phyloP scores from a whole-genome alignment of 2,329 filamentous ascomycete genomes.

The Lasiodiplodia gonubiensis region DNA sequence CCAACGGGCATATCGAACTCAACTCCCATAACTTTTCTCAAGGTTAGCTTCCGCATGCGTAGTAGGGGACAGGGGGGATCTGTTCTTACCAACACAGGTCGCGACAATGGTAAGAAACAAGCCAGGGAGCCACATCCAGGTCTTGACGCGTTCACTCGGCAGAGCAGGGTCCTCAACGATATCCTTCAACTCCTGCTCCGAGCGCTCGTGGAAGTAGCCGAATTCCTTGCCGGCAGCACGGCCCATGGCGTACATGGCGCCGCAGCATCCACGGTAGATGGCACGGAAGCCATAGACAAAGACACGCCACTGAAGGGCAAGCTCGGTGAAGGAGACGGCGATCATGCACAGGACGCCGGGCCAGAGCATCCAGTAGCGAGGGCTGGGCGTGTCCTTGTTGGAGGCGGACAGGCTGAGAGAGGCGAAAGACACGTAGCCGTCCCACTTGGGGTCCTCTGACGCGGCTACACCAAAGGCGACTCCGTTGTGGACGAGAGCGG shows the following conservation, averaged over 20 bases:
- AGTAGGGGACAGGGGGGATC: background rate
- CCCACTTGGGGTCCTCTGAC: constrained; percentile 52
- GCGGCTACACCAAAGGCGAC: constrained; percentile 51
- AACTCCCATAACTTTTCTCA: constrained; percentile 52
- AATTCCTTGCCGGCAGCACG: constrained; percentile 52
- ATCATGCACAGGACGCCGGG: constrained; percentile 59
- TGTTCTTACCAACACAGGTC: constrained; percentile 48
- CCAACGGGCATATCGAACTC: constrained; percentile 64
- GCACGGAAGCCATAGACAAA: constrained; percentile 57
- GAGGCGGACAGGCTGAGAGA: constrained; percentile 45
- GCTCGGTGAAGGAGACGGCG: constrained; percentile 56
- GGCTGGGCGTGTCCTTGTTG: constrained; percentile 53
- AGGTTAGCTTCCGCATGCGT: background rate
- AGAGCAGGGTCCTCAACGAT: constrained; percentile 58
- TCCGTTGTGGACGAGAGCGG: constrained; percentile 60
- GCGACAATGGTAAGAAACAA: constrained; percentile 56
- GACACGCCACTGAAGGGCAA: constrained; percentile 52
- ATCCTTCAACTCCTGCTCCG: constrained; percentile 46
- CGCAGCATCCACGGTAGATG: constrained; percentile 54
- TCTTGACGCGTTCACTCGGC: constrained; percentile 55
- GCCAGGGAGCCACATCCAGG: constrained; percentile 60
- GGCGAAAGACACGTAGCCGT: constrained; percentile 47
- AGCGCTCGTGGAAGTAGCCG: constrained; percentile 52
- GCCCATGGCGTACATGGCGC: constrained; percentile 49
- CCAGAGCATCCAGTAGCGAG: constrained; percentile 61